Base-by-base conservation (phyloP, 202 grass and related monocot species). In the Schoenoplectus triqueter region DNA sequence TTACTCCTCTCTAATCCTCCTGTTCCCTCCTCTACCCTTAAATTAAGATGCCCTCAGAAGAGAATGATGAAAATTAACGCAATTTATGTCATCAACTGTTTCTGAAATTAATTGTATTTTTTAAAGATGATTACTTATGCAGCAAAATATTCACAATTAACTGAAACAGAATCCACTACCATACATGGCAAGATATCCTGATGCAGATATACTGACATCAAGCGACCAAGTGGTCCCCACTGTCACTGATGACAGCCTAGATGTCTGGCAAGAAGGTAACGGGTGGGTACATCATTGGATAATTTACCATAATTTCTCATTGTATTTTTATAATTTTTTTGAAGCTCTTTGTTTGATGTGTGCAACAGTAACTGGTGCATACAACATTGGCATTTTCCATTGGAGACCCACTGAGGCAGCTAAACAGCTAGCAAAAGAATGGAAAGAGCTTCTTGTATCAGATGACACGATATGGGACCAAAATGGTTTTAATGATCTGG, bases 331-430 rank as follows among this genome's bases (percentile, higher is more conserved):
- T 31, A 50, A 69, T 41, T 69, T 55, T 69, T 69, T 47, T 41
- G 19, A 42, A 79, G 22, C 15, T 61, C 47, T 68, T 82, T 44
- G 0, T 20, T 11, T 86, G 82, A 80, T 62, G 73, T 85, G 59
- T 83, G 90, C 17, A n/a, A 55, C 84, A 98, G 96, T 99, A 70
- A 96, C 82, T 85, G 92, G 93, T 70, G 90, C 96, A 81, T 92
- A 89, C 62, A 99, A 99, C 82, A 92, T 99, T 86, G 93, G 96
- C 83, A 96, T 99, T 86, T 99, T 99, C 54, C 90, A 99, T 85
- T 99, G 96, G 96, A 90, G 93, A 66, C 92, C 96, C 3, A 99
- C 96, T 59, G 90, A 91, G 82, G 69, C 89, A 69, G 86, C 91
- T 85, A 99, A 91, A 92, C 95, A 64, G 82, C 85, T 99, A 80